phyloP scores from a whole-genome alignment of 2,329 filamentous ascomycete species.

The Cladorrhinum sp. region DNA sequence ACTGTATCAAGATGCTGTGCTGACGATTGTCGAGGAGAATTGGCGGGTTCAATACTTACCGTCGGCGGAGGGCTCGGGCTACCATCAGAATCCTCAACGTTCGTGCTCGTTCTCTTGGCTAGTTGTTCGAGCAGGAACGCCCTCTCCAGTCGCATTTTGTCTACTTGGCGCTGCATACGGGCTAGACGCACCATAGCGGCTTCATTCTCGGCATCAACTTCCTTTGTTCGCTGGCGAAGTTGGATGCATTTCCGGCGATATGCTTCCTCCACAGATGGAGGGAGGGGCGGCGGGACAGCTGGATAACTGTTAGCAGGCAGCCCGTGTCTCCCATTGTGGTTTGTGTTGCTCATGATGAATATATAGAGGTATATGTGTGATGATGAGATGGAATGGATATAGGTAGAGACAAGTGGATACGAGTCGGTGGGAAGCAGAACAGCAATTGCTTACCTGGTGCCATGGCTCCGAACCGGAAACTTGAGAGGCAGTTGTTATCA shows the following conservation, averaged over 20 bases:
- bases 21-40: slow-evolving; percentile 11
- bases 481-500: background rate
- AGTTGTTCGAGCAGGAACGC: slow-evolving; percentile 73
- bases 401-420: too few relatives aligned
- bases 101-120: slow-evolving; percentile 68
- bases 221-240: slow-evolving; percentile 83
- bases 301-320: too few relatives aligned
- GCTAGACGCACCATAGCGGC: slow-evolving; percentile 73
- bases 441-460: slow-evolving; percentile 21
- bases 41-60: slow-evolving; percentile 45
- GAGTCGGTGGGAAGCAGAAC: background rate
- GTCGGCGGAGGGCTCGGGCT: slow-evolving; percentile 78
- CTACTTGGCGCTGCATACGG: slow-evolving; percentile 78
- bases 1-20: slow-evolving; percentile 8
- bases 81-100: slow-evolving; percentile 74
- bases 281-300: slow-evolving; percentile 59
- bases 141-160: slow-evolving; percentile 86
- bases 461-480: slow-evolving; percentile 18
- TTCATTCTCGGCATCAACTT: slow-evolving; percentile 91
- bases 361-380: too few relatives aligned
- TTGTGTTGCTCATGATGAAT: background rate
- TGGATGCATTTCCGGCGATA: slow-evolving; percentile 97
- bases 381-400: too few relatives aligned
- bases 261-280: slow-evolving; percentile 90
- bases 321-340: slow-evolving; percentile 24